These are phyloP conservation scores for Aspergillus brunneoviolaceus DNA, from an alignment of 2,329 filamentous ascomycete genomes.

Conservation along the genomic window DNA sequence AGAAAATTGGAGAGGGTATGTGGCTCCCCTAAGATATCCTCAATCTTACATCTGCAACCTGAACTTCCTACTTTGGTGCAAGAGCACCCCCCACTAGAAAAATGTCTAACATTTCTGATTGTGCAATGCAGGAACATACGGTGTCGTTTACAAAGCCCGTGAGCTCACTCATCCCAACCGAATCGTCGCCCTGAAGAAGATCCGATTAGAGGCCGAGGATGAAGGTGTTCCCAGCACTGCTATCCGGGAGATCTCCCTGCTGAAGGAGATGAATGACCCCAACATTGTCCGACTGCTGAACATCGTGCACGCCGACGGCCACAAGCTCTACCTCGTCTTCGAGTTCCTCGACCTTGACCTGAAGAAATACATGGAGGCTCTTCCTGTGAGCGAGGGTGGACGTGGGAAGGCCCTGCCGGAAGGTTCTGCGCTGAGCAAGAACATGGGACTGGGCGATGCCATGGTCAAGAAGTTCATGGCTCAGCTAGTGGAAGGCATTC, in stretches of 20 bases:
- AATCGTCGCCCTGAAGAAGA: slow-evolving; percentile 93
- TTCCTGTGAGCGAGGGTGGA: slow-evolving; percentile 80
- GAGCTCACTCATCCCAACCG: slow-evolving; percentile 78
- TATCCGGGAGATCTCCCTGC: slow-evolving; percentile 88
- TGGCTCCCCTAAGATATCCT: slow-evolving; percentile 8
- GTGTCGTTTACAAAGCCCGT: slow-evolving; percentile 91
- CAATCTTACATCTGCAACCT: neutral
- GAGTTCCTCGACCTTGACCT: slow-evolving; percentile 89
- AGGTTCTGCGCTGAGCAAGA: slow-evolving; percentile 63
- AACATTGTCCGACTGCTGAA: slow-evolving; percentile 87
- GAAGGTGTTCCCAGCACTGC: slow-evolving; percentile 90
- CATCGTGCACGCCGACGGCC: slow-evolving; percentile 90
- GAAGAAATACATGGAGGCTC: slow-evolving; percentile 94
- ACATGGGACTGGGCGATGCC: slow-evolving; percentile 70
- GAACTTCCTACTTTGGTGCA: neutral
- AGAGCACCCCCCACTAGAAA: neutral
- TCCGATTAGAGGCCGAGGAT: slow-evolving; percentile 90
- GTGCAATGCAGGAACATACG: slow-evolving; percentile 71
- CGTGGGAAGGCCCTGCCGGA: slow-evolving; percentile 82
- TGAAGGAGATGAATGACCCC: slow-evolving; percentile 91
- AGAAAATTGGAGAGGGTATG: slow-evolving; percentile 93
- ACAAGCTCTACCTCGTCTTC: slow-evolving; percentile 91
- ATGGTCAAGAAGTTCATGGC: slow-evolving; percentile 94
- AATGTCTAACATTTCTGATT: neutral
- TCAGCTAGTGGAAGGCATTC: slow-evolving; percentile 78